phyloP scores from a whole-genome alignment of 2,329 filamentous ascomycete species.

The Aspergillus sp. region DNA sequence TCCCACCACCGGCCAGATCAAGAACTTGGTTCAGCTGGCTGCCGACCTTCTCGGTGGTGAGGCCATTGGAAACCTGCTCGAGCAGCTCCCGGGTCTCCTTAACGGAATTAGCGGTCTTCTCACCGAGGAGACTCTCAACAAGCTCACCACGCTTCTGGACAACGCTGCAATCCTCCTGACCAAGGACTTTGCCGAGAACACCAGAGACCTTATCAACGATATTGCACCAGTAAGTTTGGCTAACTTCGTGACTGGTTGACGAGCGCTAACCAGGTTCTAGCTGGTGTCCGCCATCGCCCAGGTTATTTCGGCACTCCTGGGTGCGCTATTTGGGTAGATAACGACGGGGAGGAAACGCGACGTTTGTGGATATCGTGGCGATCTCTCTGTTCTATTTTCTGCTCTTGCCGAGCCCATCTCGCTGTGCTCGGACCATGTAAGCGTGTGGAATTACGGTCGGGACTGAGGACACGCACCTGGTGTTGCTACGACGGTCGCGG shows the following conservation, averaged over 20 bases:
- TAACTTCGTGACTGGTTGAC: background rate
- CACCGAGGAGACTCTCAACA: constrained; percentile 4
- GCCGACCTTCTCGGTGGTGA: constrained; percentile 13
- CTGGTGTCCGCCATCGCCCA: constrained; percentile 17
- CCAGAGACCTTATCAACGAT: constrained; percentile 14
- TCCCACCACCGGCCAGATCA: constrained; percentile 15
- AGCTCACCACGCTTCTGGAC: constrained; percentile 11
- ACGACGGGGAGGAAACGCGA: background rate
- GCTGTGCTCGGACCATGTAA: background rate
- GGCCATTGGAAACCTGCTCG: constrained; percentile 9
- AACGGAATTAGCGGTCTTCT: constrained; percentile 12
- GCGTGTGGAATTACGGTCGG: background rate
- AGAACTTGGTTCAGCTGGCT: constrained; percentile 8
- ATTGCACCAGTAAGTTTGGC: constrained; percentile 11
- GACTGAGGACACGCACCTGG: background rate
- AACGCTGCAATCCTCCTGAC: constrained; percentile 14
- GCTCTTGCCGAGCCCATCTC: background rate
- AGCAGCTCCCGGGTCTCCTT: constrained; percentile 12
- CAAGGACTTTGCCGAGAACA: constrained; percentile 13
- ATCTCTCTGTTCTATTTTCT: background rate
- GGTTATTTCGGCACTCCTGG: constrained; percentile 17
- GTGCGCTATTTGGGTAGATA: constrained; percentile 10
- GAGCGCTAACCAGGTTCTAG: background rate
- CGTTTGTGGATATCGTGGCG: background rate
- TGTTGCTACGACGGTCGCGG: background rate